These are phyloP conservation scores for Saccharomyces hybrid DNA, from an alignment of 1,139 yeast species.

Conservation along the genomic window DNA sequence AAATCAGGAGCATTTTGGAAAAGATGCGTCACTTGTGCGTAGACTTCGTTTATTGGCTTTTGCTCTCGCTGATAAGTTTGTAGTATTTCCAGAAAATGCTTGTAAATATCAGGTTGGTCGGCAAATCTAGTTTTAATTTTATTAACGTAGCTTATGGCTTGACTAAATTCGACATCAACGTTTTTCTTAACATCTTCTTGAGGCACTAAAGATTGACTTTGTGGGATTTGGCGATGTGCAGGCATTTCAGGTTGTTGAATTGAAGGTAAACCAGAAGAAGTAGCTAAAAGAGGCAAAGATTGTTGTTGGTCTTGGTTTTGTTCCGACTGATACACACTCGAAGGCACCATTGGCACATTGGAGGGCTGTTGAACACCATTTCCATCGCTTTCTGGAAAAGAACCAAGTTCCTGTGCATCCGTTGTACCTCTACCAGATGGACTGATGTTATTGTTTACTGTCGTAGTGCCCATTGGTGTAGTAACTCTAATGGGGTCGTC, in stretches of 20 bases:
- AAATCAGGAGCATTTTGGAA: constrained; percentile 93
- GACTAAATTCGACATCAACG: constrained; percentile 93
- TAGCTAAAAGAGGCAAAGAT: background rate
- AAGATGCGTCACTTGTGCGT: constrained; percentile 80
- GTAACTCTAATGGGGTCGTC: constrained; percentile 90
- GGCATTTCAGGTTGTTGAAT: background rate
- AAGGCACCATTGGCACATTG: constrained; percentile 9
- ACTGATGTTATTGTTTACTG: constrained; percentile 7
- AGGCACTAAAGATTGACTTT: background rate
- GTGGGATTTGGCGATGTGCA: background rate
- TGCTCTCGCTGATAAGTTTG: constrained; percentile 96
- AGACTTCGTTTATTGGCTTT: constrained; percentile 89
- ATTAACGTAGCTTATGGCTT: constrained; percentile 92
- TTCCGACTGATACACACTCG: background rate
- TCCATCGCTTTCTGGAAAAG: background rate
- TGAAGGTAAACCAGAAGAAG: background rate
- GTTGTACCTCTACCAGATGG: background rate
- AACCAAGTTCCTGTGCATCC: background rate
- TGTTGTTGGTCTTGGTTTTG: constrained; percentile 7
- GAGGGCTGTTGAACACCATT: background rate
- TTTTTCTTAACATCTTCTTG: constrained; percentile 35
- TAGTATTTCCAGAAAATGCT: constrained; percentile 85
- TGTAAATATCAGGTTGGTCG: constrained; percentile 90
- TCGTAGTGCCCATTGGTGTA: constrained; percentile 85
- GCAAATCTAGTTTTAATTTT: constrained; percentile 91